Conservation (phyloP, 2,329 filamentous ascomycete genomes). For the Fusarium cyanostomum region DNA sequence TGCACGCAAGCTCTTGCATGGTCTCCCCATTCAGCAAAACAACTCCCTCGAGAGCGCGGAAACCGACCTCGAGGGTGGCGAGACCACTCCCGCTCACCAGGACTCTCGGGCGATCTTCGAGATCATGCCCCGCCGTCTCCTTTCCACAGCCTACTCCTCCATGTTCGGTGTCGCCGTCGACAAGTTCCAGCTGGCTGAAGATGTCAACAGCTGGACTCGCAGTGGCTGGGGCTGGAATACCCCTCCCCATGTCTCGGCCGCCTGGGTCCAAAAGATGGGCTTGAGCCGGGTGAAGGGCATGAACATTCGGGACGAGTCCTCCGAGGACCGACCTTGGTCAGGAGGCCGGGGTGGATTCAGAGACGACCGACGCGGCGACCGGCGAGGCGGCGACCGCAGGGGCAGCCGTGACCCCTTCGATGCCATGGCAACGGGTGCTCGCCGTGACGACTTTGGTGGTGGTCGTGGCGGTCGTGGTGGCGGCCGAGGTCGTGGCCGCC, state of each 20-base stretch:
- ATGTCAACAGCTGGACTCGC: conserved; percentile 63
- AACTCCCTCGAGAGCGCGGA: conserved; percentile 59
- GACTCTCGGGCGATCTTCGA: conserved; percentile 55
- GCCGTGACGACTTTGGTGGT: conserved; percentile 36
- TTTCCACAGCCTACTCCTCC: conserved; percentile 62
- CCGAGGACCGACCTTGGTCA: neutral
- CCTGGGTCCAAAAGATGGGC: conserved; percentile 47
- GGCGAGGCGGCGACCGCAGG: conserved; percentile 18
- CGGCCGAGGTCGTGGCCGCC: conserved; percentile 25
- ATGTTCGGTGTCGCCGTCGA: conserved; percentile 63
- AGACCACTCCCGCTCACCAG: conserved; percentile 57
- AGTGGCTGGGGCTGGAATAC: conserved; percentile 62
- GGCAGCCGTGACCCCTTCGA: conserved; percentile 35
- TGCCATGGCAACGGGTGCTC: conserved; percentile 40
- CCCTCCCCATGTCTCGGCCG: conserved; percentile 52
- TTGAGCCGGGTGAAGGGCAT: conserved; percentile 46
- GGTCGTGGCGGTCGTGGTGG: conserved; percentile 13
- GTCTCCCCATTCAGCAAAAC: conserved; percentile 69
- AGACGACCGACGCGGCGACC: conserved; percentile 6
- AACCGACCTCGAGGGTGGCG: conserved; percentile 62
- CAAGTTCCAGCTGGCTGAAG: conserved; percentile 53
- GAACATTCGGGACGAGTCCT: conserved; percentile 43
- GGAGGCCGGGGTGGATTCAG: neutral
- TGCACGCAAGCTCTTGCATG: conserved; percentile 61
- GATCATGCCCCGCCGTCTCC: conserved; percentile 47